Evolutionary conservation across 768 basidiomycete genomes (phyloP).

Genomic region (Favolaschia claudopus): DNA sequence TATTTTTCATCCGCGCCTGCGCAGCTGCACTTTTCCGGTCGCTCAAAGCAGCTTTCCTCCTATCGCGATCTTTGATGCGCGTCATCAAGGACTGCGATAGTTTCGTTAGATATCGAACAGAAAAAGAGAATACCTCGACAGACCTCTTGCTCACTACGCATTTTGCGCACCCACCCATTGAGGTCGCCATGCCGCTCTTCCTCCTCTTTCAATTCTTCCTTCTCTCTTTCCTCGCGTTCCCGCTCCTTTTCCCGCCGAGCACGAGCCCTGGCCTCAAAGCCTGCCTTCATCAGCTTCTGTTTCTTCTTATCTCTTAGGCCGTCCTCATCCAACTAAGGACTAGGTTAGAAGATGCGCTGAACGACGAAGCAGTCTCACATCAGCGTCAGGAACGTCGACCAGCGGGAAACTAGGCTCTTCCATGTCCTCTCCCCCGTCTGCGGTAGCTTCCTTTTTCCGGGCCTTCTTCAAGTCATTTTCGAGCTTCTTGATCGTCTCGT

Average conservation of each 20-base stretch:
- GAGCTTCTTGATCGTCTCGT: slow-evolving; percentile 86
- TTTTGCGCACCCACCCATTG: slow-evolving; percentile 73
- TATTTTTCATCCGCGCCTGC: slow-evolving; percentile 95
- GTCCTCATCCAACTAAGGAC: slow-evolving; percentile 81
- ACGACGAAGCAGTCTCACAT: slow-evolving; percentile 55
- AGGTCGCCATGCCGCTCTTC: slow-evolving; percentile 79
- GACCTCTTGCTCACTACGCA: slow-evolving; percentile 86
- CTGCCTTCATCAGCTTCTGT: slow-evolving; percentile 92
- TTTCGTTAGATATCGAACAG: background rate
- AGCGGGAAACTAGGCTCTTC: slow-evolving; percentile 91
- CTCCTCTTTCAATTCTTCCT: slow-evolving; percentile 76
- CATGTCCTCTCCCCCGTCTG: slow-evolving; percentile 62
- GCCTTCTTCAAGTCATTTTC: slow-evolving; percentile 79
- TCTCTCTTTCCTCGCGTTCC: slow-evolving; percentile 77
- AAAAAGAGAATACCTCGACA: background rate
- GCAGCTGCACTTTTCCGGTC: slow-evolving; percentile 96
- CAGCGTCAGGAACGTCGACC: slow-evolving; percentile 89
- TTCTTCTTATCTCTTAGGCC: slow-evolving; percentile 93
- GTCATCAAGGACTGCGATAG: slow-evolving; percentile 70
- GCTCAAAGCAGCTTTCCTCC: slow-evolving; percentile 79
- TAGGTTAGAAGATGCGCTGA: background rate
- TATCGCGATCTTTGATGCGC: slow-evolving; percentile 84
- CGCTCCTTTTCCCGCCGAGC: slow-evolving; percentile 87
- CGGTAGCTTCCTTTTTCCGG: slow-evolving; percentile 83
- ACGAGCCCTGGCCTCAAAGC: slow-evolving; percentile 88